Evolutionary conservation across 257 asterid species (phyloP).

Genomic region (Rehmannia glutinosa): DNA sequence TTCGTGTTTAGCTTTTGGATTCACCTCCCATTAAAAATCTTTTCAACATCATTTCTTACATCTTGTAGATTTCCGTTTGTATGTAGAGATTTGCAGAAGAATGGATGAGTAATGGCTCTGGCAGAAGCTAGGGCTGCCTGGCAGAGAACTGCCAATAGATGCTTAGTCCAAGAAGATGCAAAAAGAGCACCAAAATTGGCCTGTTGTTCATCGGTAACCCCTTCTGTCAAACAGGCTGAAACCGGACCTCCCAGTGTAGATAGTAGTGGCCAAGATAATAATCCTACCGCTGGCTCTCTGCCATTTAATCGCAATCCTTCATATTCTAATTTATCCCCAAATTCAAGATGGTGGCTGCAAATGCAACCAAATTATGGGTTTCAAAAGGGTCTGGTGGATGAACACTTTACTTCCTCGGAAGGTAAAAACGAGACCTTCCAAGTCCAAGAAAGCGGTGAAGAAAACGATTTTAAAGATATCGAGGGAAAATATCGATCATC

Average conservation of each 20-base stretch:
- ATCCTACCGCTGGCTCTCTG: conserved; percentile 23
- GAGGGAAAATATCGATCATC: conserved; percentile 18
- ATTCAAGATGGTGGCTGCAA: conserved; percentile 86
- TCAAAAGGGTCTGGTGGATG: conserved; percentile 34
- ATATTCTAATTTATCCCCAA: conserved; percentile 53
- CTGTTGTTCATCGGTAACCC: conserved; percentile 55
- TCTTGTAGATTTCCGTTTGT: not conserved
- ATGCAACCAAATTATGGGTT: conserved; percentile 41
- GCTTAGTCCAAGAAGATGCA: conserved; percentile 83
- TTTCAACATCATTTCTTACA: not conserved
- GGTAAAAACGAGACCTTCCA: conserved; percentile 23
- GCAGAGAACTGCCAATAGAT: conserved; percentile 84
- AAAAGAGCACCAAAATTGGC: conserved; percentile 93
- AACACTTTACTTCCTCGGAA: conserved; percentile 20
- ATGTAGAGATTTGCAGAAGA: conserved; percentile 19
- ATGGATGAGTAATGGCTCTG: conserved; percentile 52
- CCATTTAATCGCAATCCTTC: conserved; percentile 48
- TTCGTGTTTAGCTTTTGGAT: no score
- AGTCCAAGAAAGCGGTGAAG: conserved; percentile 15
- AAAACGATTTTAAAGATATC: conserved; percentile 18
- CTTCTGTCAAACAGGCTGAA: conserved; percentile 39
- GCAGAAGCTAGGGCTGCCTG: conserved; percentile 85
- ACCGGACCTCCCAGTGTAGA: conserved; percentile 29
- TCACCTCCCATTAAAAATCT: not conserved
- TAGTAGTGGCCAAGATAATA: conserved; percentile 35